Conservation (phyloP, 192 early-diverging fungal genomes). For the Entophlyctis luteolus region DNA sequence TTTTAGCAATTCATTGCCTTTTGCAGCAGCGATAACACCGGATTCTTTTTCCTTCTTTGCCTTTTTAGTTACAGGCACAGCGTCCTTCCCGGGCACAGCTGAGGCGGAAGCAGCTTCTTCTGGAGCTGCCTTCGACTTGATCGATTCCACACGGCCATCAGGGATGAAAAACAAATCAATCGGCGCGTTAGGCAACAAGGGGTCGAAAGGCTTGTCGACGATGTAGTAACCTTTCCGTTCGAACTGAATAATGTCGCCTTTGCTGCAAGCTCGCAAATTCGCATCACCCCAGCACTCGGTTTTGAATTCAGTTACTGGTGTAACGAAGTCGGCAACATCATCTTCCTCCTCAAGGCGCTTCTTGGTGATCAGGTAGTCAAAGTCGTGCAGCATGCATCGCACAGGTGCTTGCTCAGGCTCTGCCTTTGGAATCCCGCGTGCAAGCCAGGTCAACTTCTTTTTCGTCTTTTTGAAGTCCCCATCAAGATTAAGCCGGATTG, state of each 20-base stretch:
- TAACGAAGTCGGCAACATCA: slow-evolving; percentile 74
- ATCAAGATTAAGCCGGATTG: slow-evolving; percentile 76
- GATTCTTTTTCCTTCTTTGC: slow-evolving; percentile 10
- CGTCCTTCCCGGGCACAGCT: background rate
- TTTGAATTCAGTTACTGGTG: slow-evolving; percentile 80
- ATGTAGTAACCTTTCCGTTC: slow-evolving; percentile 96
- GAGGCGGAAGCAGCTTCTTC: slow-evolving; percentile 6
- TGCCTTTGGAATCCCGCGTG: slow-evolving; percentile 37
- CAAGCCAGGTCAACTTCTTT: slow-evolving; percentile 98
- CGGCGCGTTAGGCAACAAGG: slow-evolving; percentile 46
- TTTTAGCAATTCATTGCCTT: slow-evolving; percentile 11
- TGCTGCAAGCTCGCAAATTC: slow-evolving; percentile 41
- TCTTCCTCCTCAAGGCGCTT: slow-evolving; percentile 95
- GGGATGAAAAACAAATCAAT: slow-evolving; percentile 82
- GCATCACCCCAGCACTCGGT: slow-evolving; percentile 45
- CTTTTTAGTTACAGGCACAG: slow-evolving; percentile 20
- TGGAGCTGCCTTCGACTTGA: slow-evolving; percentile 37
- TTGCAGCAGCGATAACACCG: slow-evolving; percentile 10
- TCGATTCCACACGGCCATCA: slow-evolving; percentile 77
- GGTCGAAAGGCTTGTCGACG: slow-evolving; percentile 62
- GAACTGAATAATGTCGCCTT: slow-evolving; percentile 87
- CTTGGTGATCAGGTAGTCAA: slow-evolving; percentile 97
- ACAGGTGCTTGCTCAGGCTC: slow-evolving; percentile 57
- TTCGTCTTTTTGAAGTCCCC: slow-evolving; percentile 98
- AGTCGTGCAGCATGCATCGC: slow-evolving; percentile 74